phyloP scores from a whole-genome alignment of 1,139 yeast species.

The Pneumocystis jirovecii region DNA sequence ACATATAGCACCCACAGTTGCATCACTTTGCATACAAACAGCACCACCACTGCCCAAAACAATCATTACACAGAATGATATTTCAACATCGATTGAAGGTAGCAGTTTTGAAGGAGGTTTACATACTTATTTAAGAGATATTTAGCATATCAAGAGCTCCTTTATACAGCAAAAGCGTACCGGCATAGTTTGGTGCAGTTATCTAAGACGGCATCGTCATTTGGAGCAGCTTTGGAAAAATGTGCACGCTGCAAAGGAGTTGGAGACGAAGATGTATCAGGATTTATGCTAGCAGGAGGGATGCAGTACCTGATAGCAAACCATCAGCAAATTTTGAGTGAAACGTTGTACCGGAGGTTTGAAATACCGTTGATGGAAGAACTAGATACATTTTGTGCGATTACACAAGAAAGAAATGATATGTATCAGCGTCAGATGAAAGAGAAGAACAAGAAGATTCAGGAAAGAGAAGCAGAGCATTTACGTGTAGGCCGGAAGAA shows the following conservation, averaged over 20 bases:
- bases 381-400: conserved; percentile 28
- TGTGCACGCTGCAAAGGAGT: conserved; percentile 57
- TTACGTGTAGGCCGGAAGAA: conserved; percentile 40
- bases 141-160: conserved; percentile 32
- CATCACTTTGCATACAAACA: background rate
- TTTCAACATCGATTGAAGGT: background rate
- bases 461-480: conserved; percentile 42
- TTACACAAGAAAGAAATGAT: conserved; percentile 31
- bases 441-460: conserved; percentile 34
- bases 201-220: conserved; percentile 52
- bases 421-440: conserved; percentile 41
- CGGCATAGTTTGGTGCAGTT: conserved; percentile 36
- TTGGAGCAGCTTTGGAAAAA: conserved; percentile 58
- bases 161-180: conserved; percentile 39
- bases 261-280: conserved; percentile 42
- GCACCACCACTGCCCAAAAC: background rate
- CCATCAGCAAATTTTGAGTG: conserved; percentile 57
- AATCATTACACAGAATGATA: background rate
- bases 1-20: background rate
- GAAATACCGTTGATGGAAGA: conserved; percentile 39
- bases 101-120: background rate
- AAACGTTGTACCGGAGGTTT: conserved; percentile 38
- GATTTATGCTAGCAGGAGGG: conserved; percentile 60
- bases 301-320: conserved; percentile 62
- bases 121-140: background rate